A percentile compares a stretch with the other conserved stretches of the same genome.
Conservation (phyloP, 208 protist species). For the Phytomonas francai region DNA sequence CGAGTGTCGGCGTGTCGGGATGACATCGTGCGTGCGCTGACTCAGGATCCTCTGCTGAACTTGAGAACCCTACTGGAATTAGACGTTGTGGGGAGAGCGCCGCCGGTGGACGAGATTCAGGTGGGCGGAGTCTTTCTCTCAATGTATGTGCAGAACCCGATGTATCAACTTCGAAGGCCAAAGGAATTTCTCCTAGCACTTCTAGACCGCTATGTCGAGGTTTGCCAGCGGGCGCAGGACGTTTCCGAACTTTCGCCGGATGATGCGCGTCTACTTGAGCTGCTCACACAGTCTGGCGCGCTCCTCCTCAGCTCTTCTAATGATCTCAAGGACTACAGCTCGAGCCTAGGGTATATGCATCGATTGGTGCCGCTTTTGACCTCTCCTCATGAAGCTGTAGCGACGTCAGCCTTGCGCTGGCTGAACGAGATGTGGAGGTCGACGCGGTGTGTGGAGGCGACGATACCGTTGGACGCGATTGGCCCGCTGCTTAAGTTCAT, state of each 20-base stretch:
- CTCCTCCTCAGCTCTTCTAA: conserved; percentile 37
- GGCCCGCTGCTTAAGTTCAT: conserved; percentile 31
- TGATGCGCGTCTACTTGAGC: conserved; percentile 17
- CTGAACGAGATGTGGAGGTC: conserved; percentile 53
- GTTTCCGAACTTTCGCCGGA: neutral
- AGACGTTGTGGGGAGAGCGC: neutral
- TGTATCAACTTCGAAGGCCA: conserved; percentile 77
- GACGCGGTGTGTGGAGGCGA: conserved; percentile 46
- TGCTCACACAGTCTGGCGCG: conserved; percentile 41
- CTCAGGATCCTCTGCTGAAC: conserved; percentile 20
- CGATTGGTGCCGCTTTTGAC: conserved; percentile 42
- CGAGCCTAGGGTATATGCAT: conserved; percentile 57
- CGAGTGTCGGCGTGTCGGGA: conserved; percentile 14
- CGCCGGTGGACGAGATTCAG: conserved; percentile 24
- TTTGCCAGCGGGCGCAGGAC: neutral
- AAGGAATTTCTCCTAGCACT: conserved; percentile 73
- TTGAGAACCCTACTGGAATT: conserved; percentile 43
- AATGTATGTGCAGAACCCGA: conserved; percentile 65
- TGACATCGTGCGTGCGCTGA: conserved; percentile 27
- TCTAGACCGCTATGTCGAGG: conserved; percentile 46
- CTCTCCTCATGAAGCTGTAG: neutral
- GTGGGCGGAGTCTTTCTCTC: conserved; percentile 80
- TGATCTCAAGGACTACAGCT: conserved; percentile 47
- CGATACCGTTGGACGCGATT: conserved; percentile 33
- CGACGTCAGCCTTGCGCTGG: conserved; percentile 30